Evolutionary conservation across 148 eudicot species (phyloP).

Genomic region (Rheum nobile): DNA sequence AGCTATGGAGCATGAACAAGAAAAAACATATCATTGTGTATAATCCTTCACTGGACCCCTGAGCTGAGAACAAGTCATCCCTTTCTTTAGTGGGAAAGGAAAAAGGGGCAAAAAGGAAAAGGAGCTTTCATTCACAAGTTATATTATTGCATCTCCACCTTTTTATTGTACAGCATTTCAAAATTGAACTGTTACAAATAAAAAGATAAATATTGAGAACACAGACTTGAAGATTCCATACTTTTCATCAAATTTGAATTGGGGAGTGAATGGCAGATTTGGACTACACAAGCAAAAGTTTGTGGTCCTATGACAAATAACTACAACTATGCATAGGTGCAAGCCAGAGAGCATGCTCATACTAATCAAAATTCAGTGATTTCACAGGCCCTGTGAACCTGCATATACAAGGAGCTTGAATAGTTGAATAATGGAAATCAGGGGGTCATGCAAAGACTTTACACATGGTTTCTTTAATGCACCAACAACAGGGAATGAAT

Average conservation of each 20-base stretch:
- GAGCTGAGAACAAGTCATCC: not conserved
- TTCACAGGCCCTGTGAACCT: not conserved
- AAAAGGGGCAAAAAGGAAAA: not conserved
- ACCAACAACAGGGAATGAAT: not conserved
- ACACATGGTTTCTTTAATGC: not conserved
- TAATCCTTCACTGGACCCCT: not conserved
- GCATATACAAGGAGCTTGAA: not conserved
- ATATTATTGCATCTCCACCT: not conserved
- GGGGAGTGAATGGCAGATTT: no score
- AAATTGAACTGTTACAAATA: not conserved
- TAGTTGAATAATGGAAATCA: no score
- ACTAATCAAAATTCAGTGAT: not conserved
- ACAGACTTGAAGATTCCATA: not conserved
- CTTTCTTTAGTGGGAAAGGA: not conserved
- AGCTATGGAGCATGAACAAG: not conserved
- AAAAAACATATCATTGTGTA: not conserved
- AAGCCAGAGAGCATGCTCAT: not conserved
- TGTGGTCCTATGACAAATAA: not conserved
- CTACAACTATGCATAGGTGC: not conserved
- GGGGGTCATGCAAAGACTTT: not conserved
- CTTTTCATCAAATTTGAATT: not conserved
- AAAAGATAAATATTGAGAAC: not conserved
- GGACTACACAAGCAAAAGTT: not conserved
- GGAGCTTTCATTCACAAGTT: not conserved
- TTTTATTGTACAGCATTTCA: not conserved